These are phyloP conservation scores for Globisporangium spiculum DNA, from an alignment of 352 stramenopile species.

Conservation along the genomic window DNA sequence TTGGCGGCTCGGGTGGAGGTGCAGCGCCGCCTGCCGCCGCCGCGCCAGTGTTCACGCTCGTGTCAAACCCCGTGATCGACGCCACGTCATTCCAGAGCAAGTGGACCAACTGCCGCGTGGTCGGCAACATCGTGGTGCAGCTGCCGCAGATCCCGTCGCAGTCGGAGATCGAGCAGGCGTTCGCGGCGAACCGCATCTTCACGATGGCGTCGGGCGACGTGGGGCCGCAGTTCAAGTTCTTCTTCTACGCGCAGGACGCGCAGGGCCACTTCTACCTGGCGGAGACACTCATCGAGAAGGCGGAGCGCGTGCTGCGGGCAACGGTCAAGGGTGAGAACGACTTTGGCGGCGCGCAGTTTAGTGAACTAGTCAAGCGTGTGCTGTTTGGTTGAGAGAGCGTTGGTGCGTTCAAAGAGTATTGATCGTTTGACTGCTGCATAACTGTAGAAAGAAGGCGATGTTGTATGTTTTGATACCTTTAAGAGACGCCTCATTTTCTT, in stretches of 20 bases:
- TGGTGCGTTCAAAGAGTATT: constrained; percentile 7
- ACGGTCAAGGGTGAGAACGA: constrained; percentile 79
- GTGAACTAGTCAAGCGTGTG: constrained; percentile 58
- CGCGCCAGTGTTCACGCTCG: constrained; percentile 39
- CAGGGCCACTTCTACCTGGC: constrained; percentile 61
- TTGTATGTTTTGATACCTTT: background rate
- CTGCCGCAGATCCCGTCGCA: constrained; percentile 55
- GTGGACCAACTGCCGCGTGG: constrained; percentile 67
- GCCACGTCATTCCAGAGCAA: constrained; percentile 68
- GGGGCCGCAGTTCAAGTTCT: constrained; percentile 82
- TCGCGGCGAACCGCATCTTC: constrained; percentile 51
- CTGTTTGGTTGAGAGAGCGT: constrained; percentile 43
- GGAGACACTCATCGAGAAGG: constrained; percentile 77
- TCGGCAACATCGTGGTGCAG: constrained; percentile 58
- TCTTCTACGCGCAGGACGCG: constrained; percentile 79
- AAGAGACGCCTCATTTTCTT: background rate
- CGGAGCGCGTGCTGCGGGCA: constrained; percentile 48
- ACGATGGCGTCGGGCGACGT: constrained; percentile 83
- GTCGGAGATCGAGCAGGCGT: constrained; percentile 63
- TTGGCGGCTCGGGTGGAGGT: constrained; percentile 28
- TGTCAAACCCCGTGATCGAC: constrained; percentile 74
- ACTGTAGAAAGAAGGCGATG: background rate
- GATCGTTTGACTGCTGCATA: background rate
- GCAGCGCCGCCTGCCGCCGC: constrained; percentile 17
- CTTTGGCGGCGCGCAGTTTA: constrained; percentile 52